phyloP scores from a whole-genome alignment of 148 eudicot species.

The Chenopodium suecicum region DNA sequence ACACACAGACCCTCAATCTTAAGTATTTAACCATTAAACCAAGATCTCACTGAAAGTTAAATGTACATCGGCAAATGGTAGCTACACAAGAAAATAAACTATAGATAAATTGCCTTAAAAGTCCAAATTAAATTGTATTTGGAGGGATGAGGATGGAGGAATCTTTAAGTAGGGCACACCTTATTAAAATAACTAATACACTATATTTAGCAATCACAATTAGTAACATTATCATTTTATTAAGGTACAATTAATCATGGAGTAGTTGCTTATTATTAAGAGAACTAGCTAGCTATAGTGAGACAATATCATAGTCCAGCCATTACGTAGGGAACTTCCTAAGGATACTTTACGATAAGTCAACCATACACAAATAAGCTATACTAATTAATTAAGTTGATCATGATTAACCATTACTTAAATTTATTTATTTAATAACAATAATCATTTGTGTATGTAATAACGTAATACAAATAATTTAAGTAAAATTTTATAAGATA shows the following conservation, averaged over 20 bases:
- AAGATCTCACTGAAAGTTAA: too few relatives aligned
- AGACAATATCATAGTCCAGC: neutral
- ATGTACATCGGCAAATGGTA: too few relatives aligned
- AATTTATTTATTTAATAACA: too few relatives aligned
- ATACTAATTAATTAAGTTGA: neutral
- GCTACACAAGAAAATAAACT: neutral
- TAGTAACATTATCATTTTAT: neutral
- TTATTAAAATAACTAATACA: neutral
- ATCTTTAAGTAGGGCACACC: constrained; percentile 1
- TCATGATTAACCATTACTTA: neutral
- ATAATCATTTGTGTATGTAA: neutral
- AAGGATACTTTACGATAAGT: constrained; percentile 3
- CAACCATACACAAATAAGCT: constrained; percentile 6
- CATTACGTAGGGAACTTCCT: constrained; percentile 9
- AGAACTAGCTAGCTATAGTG: neutral
- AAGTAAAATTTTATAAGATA: too few relatives aligned
- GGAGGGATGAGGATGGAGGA: neutral
- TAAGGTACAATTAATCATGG: neutral
- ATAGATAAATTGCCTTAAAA: neutral
- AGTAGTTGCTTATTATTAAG: neutral
- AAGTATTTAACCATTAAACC: too few relatives aligned
- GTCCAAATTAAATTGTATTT: neutral
- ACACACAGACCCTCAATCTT: too few relatives aligned
- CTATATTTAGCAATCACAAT: neutral
- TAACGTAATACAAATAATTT: neutral